Conservation (phyloP, 352 stramenopile species). For the Phytophthora constricta region DNA sequence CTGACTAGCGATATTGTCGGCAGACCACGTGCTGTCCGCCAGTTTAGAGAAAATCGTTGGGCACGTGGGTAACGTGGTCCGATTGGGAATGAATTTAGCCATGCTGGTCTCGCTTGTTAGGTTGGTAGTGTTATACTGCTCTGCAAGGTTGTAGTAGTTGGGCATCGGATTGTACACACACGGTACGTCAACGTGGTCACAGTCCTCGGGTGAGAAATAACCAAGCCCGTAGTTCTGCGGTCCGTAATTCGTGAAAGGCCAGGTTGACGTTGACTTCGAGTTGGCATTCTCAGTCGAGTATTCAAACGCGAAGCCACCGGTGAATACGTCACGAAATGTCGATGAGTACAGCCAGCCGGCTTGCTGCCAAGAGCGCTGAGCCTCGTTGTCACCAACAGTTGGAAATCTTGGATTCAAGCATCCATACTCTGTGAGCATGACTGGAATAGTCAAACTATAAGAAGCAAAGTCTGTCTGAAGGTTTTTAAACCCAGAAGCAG, state of each 20-base stretch:
- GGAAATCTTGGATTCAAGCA: constrained; percentile 38
- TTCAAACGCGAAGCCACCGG: constrained; percentile 77
- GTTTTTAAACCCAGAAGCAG: constrained; percentile 63
- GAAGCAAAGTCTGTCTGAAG: constrained; percentile 61
- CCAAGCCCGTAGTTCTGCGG: constrained; percentile 82
- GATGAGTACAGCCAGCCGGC: constrained; percentile 59
- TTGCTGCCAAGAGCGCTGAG: constrained; percentile 83
- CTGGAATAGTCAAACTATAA: constrained; percentile 58
- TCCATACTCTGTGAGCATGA: constrained; percentile 42
- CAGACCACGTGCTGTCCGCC: too few species aligned
- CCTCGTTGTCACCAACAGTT: constrained; percentile 65
- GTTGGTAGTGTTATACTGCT: constrained; percentile 48
- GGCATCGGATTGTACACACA: constrained; percentile 70
- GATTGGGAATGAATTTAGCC: too few species aligned
- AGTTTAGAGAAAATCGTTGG: too few species aligned
- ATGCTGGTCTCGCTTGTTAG: constrained; percentile 36
- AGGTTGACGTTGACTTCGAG: constrained; percentile 59
- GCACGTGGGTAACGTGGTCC: too few species aligned
- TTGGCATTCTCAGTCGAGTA: constrained; percentile 85
- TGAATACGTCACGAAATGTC: constrained; percentile 64
- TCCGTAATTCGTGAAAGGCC: constrained; percentile 70
- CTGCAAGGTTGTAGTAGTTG: constrained; percentile 65
- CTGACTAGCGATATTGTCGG: too few species aligned
- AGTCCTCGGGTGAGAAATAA: constrained; percentile 72
- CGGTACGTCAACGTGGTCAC: constrained; percentile 43